phyloP scores from a whole-genome alignment of 306 rosid genomes.

The Quercus glauca region DNA sequence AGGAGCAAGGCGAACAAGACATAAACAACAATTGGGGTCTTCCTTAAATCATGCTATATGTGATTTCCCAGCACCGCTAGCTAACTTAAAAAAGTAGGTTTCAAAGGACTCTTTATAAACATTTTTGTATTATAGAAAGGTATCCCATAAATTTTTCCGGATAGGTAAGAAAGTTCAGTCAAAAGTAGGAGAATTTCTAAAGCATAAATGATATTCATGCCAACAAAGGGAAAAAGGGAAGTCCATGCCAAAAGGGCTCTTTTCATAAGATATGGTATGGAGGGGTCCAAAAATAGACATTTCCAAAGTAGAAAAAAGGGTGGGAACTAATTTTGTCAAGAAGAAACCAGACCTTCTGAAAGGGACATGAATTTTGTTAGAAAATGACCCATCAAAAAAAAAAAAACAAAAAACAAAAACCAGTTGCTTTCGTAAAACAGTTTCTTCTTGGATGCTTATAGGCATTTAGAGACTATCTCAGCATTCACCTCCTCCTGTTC shows the following conservation, averaged over 20 bases:
- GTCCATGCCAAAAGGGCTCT: conserved; percentile 55
- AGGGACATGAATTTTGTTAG: conserved; percentile 48
- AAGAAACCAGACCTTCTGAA: conserved; percentile 33
- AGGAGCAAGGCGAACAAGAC: conserved; percentile 13
- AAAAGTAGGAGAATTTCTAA: conserved; percentile 43
- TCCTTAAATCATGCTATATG: conserved; percentile 25
- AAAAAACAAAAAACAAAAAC: conserved; percentile 1
- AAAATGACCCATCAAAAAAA: conserved; percentile 47
- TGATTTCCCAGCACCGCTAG: neutral
- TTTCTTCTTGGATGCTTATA: conserved; percentile 40
- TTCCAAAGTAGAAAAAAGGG: conserved; percentile 25
- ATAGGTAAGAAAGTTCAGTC: conserved; percentile 50
- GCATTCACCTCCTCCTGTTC: conserved; percentile 14
- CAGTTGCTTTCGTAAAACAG: conserved; percentile 38
- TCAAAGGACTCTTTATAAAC: neutral
- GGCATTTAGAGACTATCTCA: conserved; percentile 8
- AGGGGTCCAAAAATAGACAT: conserved; percentile 46
- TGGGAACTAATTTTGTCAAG: conserved; percentile 4
- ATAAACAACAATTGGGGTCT: conserved; percentile 18
- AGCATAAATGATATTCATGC: conserved; percentile 50
- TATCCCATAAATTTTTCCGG: conserved; percentile 33
- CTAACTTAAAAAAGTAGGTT: neutral
- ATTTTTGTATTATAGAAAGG: conserved; percentile 21
- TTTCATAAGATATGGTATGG: conserved; percentile 40
- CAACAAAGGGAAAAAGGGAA: conserved; percentile 59